A percentile compares a stretch with the other conserved stretches of the same genome.
Evolutionary conservation across 192 early-diverging fungal species (phyloP).

Genomic region (Hyaloraphidium curvatum): DNA sequence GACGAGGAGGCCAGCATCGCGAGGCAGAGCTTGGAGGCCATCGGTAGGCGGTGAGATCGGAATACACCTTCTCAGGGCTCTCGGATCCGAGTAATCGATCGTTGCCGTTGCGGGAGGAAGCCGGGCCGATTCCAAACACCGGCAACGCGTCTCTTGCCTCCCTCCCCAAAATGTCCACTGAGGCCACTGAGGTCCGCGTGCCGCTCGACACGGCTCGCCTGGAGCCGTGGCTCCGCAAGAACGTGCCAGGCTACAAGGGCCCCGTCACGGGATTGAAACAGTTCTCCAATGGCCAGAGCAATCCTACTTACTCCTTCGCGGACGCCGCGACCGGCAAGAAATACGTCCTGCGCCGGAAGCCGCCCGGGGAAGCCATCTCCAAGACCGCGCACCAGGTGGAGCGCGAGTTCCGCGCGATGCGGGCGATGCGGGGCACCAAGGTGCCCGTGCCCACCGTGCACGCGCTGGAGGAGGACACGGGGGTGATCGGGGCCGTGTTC

Average conservation of each 20-base stretch:
- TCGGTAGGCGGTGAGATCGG: too few relatives aligned
- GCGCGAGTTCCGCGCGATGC: neutral
- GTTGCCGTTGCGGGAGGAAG: too few relatives aligned
- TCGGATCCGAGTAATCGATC: too few relatives aligned
- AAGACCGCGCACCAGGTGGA: neutral
- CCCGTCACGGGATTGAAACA: conserved; percentile 62
- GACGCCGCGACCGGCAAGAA: neutral
- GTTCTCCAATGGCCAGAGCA: conserved; percentile 82
- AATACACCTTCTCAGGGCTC: too few relatives aligned
- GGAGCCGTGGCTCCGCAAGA: too few relatives aligned
- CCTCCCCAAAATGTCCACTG: too few relatives aligned
- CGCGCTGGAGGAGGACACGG: neutral
- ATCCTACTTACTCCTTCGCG: conserved; percentile 93
- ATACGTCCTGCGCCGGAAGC: neutral
- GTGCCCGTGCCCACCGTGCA: neutral
- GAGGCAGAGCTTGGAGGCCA: too few relatives aligned
- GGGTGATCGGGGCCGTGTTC: neutral
- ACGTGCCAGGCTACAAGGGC: conserved; percentile 26
- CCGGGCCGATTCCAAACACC: too few relatives aligned
- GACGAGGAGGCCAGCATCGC: too few relatives aligned
- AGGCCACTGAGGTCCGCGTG: too few relatives aligned
- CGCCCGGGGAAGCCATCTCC: neutral
- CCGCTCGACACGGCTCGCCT: too few relatives aligned
- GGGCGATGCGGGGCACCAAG: neutral
- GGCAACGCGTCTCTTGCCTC: too few relatives aligned